Evolutionary conservation across 345 rosid species (phyloP).

Genomic region (Psidium guajava): DNA sequence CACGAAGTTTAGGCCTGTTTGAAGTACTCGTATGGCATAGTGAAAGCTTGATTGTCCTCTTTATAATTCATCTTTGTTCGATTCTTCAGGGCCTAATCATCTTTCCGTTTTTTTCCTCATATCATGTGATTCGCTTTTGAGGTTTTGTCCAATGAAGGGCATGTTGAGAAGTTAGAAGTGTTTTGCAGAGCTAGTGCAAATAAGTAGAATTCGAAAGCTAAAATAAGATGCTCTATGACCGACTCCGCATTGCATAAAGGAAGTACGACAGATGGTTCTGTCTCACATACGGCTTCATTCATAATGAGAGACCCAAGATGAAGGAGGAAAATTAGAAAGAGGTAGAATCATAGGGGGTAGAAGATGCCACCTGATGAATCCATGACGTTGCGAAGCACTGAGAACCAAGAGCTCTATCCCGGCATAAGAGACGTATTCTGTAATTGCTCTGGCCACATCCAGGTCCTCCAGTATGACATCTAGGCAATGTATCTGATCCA

Average conservation of each 20-base stretch:
- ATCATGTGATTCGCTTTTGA: neutral
- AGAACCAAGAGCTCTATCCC: slow-evolving; percentile 78
- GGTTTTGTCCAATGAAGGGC: neutral
- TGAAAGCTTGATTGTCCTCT: neutral
- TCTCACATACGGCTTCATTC: neutral
- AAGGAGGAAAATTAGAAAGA: neutral
- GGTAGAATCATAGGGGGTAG: neutral
- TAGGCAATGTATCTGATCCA: slow-evolving; percentile 42
- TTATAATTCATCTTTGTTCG: neutral
- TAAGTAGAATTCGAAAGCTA: neutral
- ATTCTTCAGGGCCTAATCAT: neutral
- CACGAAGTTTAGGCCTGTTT: neutral
- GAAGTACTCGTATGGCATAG: neutral
- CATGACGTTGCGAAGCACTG: slow-evolving; percentile 55
- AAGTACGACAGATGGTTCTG: neutral
- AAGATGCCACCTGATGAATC: slow-evolving; percentile 51
- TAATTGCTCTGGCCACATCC: slow-evolving; percentile 56
- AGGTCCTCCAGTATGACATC: slow-evolving; percentile 58
- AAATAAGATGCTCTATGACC: neutral
- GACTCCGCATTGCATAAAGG: neutral
- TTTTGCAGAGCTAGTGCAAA: neutral
- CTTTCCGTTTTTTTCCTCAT: neutral
- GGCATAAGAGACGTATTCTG: slow-evolving; percentile 55
- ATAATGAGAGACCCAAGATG: neutral
- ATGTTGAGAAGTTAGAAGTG: neutral